These are phyloP conservation scores for Monosporascus ibericus DNA, from an alignment of 2,329 filamentous ascomycete species.

Conservation along the genomic window DNA sequence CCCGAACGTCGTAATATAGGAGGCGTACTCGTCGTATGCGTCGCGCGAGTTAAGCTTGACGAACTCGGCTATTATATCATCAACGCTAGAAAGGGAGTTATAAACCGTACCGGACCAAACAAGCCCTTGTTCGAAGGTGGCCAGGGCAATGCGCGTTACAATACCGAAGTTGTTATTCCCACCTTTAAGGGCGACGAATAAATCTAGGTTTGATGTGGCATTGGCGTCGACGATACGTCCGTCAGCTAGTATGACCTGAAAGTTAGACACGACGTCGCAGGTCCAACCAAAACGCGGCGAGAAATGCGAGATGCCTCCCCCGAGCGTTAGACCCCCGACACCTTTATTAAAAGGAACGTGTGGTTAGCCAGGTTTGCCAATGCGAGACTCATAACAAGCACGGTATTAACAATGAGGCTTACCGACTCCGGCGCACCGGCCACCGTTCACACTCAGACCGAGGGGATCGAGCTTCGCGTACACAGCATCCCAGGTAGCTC, in stretches of 20 bases:
- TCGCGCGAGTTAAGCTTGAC: slow-evolving; percentile 5
- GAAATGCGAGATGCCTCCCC: slow-evolving; percentile 11
- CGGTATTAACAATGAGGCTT: neutral
- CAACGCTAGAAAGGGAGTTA: neutral
- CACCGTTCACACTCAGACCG: slow-evolving; percentile 14
- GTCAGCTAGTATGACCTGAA: slow-evolving; percentile 7
- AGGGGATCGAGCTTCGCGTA: slow-evolving; percentile 33
- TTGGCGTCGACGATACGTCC: slow-evolving; percentile 7
- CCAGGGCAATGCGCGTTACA: slow-evolving; percentile 8
- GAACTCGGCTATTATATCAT: slow-evolving; percentile 1
- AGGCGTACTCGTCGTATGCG: slow-evolving; percentile 9
- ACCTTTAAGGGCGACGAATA: slow-evolving; percentile 12
- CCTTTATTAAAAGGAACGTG: neutral
- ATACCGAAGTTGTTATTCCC: slow-evolving; percentile 11
- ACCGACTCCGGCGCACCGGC: slow-evolving; percentile 7
- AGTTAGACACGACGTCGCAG: slow-evolving; percentile 5
- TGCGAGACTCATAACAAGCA: neutral
- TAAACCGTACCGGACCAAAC: slow-evolving; percentile 6
- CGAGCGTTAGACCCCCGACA: slow-evolving; percentile 8
- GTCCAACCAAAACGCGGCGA: slow-evolving; percentile 10
- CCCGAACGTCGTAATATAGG: slow-evolving; percentile 2
- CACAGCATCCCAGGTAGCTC: slow-evolving; percentile 38
- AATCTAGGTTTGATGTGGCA: slow-evolving; percentile 6
- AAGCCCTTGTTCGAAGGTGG: slow-evolving; percentile 6
- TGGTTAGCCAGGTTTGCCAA: neutral